Percentiles rank a stretch among this genome's conserved stretches.
phyloP scores from a whole-genome alignment of 1,284 basidiomycete genomes.

The Erythrobasidium hasegawianum region DNA sequence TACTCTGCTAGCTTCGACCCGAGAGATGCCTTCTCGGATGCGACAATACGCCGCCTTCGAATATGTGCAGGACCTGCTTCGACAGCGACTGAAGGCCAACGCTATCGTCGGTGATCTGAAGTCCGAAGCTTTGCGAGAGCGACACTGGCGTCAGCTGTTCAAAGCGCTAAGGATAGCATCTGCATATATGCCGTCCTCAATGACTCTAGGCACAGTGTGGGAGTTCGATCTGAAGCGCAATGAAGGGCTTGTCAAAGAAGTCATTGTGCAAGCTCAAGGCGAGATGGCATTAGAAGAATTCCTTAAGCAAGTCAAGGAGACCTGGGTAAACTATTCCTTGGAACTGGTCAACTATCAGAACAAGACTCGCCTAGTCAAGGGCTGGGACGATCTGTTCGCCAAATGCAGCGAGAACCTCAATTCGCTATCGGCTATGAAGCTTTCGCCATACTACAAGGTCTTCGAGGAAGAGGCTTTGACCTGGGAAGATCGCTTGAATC shows the following conservation, averaged over 20 bases:
- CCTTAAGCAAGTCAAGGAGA: constrained; percentile 77
- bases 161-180: constrained; percentile 65
- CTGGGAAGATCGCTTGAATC: constrained; percentile 69
- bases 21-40: constrained; percentile 99
- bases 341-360: constrained; percentile 99
- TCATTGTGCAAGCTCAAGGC: constrained; percentile 95
- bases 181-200: constrained; percentile 56
- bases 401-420: constrained; percentile 96
- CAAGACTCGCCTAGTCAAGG: constrained; percentile 91
- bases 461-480: constrained; percentile 52
- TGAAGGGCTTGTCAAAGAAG: constrained; percentile 83
- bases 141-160: constrained; percentile 98
- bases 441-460: constrained; percentile 92
- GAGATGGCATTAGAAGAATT: constrained; percentile 59
- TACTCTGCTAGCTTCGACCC: constrained; percentile 77
- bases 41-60: constrained; percentile 98
- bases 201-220: constrained; percentile 96
- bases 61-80: constrained; percentile 88
- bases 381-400: constrained; percentile 96
- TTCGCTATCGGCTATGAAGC: constrained; percentile 91
- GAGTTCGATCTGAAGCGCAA: constrained; percentile 94
- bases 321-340: constrained; percentile 91
- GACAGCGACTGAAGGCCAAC: constrained; percentile 83
- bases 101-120: constrained; percentile 85
- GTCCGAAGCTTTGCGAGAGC: constrained; percentile 93